A percentile compares a stretch with the other conserved stretches of the same genome.
These are phyloP conservation scores for Cichorium intybus DNA, from an alignment of 140 eudicot genomes.

Conservation along the genomic window DNA sequence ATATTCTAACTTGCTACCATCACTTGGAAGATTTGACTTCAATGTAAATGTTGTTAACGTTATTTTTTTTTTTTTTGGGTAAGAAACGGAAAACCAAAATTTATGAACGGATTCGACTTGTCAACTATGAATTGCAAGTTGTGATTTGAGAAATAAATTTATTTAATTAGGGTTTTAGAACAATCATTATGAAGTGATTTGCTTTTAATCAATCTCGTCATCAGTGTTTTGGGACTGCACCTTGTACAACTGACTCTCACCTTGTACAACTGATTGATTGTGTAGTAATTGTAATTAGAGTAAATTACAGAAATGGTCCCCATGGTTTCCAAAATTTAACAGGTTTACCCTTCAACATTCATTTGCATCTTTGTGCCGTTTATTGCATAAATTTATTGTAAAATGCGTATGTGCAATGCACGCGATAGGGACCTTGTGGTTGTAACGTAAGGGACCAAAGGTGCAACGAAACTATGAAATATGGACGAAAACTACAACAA, in stretches of 20 bases:
- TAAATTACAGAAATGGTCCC: too few relatives aligned
- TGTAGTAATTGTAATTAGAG: not conserved
- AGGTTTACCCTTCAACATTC: too few relatives aligned
- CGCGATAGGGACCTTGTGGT: too few relatives aligned
- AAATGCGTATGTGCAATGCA: too few relatives aligned
- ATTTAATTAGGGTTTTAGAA: not conserved
- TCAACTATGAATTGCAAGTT: not conserved
- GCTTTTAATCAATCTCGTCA: conserved; percentile 19
- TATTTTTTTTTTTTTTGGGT: not conserved
- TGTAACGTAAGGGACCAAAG: too few relatives aligned
- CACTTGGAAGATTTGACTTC: not conserved
- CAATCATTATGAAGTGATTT: conserved; percentile 14
- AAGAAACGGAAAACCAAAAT: not conserved
- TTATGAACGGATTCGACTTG: too few relatives aligned
- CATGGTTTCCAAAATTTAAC: too few relatives aligned
- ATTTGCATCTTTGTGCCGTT: too few relatives aligned
- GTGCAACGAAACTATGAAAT: too few relatives aligned
- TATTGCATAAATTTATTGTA: too few relatives aligned
- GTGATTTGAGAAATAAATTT: not conserved
- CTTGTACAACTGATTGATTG: not conserved
- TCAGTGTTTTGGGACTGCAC: not conserved
- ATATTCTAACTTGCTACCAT: not conserved
- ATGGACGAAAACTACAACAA: too few relatives aligned
- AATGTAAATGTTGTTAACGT: not conserved
- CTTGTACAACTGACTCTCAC: conserved; percentile 1